phyloP scores from a whole-genome alignment of 345 rosid genomes.

The Capsella bursapastoris region DNA sequence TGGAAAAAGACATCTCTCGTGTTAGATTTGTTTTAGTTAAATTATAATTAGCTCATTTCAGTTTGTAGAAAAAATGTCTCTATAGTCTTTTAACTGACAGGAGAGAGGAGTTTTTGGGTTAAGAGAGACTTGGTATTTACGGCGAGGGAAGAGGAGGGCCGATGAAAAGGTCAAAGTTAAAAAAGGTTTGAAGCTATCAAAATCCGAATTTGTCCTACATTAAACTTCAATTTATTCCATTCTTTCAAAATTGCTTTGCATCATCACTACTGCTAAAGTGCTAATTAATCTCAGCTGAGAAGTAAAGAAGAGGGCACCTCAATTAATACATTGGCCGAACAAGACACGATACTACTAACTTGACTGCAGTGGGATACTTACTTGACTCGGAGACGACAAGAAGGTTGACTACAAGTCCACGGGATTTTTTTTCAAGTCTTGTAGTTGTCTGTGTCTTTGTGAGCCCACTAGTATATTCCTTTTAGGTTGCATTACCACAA shows the following conservation, averaged over 20 bases:
- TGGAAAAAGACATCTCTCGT: not conserved
- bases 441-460: too few species aligned
- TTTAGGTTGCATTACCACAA: too few species aligned
- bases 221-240: not conserved
- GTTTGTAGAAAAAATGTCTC: not conserved
- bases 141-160: constrained; percentile 7
- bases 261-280: not conserved
- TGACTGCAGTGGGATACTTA: too few species aligned
- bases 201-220: not conserved
- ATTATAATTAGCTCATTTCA: not conserved
- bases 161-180: constrained; percentile 1
- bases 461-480: too few species aligned
- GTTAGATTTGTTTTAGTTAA: not conserved
- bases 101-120: not conserved
- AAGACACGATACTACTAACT: too few species aligned
- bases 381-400: too few species aligned
- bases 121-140: constrained; percentile 23
- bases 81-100: not conserved
- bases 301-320: too few species aligned
- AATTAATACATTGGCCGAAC: too few species aligned
- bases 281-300: too few species aligned
- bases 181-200: not conserved
- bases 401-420: too few species aligned
- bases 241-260: not conserved
- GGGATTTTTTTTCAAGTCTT: too few species aligned